phyloP scores from a whole-genome alignment of 2,329 filamentous ascomycete species.

The Cladobotryum protrusum region DNA sequence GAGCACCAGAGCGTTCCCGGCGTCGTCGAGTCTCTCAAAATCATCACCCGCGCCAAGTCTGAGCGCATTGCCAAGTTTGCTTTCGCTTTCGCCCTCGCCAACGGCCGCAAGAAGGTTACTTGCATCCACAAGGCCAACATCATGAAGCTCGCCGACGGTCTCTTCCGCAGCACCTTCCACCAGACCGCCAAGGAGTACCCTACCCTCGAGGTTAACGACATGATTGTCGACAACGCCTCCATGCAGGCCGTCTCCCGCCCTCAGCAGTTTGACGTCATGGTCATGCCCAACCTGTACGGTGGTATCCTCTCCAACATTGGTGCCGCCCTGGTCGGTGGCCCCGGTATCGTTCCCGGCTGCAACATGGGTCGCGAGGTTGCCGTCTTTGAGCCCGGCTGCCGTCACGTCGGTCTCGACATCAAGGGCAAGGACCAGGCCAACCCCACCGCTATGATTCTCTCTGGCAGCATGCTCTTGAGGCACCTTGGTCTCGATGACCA shows the following conservation, averaged over 20 bases:
- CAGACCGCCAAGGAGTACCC: slow-evolving; percentile 90
- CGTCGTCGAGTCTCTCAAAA: slow-evolving; percentile 98
- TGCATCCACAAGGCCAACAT: slow-evolving; percentile 99
- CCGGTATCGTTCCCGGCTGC: slow-evolving; percentile 94
- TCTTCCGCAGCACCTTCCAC: slow-evolving; percentile 98
- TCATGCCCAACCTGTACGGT: slow-evolving; percentile 99
- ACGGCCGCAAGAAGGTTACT: slow-evolving; percentile 98
- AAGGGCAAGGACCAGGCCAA: slow-evolving; percentile 99
- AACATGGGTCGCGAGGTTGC: slow-evolving; percentile 99
- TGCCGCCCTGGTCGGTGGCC: slow-evolving; percentile 91
- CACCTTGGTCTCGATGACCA: slow-evolving; percentile 97
- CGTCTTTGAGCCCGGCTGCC: slow-evolving; percentile 97
- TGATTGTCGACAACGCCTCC: slow-evolving; percentile 99
- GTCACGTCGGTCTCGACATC: slow-evolving; percentile 98
- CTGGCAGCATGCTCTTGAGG: slow-evolving; percentile 92
- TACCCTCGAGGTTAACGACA: slow-evolving; percentile 92
- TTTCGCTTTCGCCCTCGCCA: slow-evolving; percentile 94
- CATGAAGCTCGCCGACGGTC: slow-evolving; percentile 98
- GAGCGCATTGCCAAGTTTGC: slow-evolving; percentile 99
- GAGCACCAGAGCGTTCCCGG: slow-evolving; percentile 97
- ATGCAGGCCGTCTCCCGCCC: slow-evolving; percentile 97
- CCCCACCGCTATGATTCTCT: slow-evolving; percentile 91
- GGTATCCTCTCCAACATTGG: slow-evolving; percentile 99
- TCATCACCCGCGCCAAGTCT: slow-evolving; percentile 97
- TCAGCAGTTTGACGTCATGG: slow-evolving; percentile 99